Percentiles rank a stretch among this genome's conserved stretches.
Conservation (phyloP, 1,139 yeast species). For the Kurtzmaniella natalensis region DNA sequence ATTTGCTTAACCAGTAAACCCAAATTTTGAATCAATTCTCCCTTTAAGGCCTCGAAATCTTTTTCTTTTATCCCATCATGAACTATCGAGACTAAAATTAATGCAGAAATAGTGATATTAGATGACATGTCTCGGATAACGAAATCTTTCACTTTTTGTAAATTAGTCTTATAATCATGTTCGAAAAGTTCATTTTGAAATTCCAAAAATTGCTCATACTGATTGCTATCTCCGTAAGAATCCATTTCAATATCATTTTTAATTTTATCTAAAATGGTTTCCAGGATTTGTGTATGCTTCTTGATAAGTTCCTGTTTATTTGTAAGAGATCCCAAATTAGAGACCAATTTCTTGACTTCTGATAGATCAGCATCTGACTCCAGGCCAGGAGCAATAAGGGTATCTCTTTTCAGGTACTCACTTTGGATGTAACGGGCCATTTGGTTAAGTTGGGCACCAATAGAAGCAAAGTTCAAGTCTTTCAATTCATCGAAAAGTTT, state of each 20-base stretch:
- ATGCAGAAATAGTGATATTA: constrained; percentile 42
- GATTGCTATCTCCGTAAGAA: constrained; percentile 15
- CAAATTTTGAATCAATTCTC: constrained; percentile 50
- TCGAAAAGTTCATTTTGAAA: constrained; percentile 73
- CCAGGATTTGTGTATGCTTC: constrained; percentile 75
- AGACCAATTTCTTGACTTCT: constrained; percentile 70
- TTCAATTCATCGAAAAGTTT: constrained; percentile 44
- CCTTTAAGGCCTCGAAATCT: constrained; percentile 48
- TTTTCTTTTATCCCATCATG: constrained; percentile 63
- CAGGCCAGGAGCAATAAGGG: constrained; percentile 34
- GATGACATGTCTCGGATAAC: constrained; percentile 35
- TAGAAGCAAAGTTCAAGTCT: constrained; percentile 71
- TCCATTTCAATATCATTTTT: constrained; percentile 15
- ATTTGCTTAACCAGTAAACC: constrained; percentile 47
- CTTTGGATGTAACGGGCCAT: constrained; percentile 69
- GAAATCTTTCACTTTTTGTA: constrained; percentile 45
- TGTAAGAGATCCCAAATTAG: constrained; percentile 64
- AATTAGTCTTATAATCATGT: constrained; percentile 50
- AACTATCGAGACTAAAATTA: constrained; percentile 52
- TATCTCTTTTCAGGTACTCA: constrained; percentile 61
- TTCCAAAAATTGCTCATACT: constrained; percentile 55
- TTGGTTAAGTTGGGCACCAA: constrained; percentile 68
- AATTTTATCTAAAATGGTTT: constrained; percentile 55
- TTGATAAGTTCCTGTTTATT: constrained; percentile 64
- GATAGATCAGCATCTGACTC: constrained; percentile 34